Conservation (phyloP, 345 rosid genomes). For the Corchorus capsularis region DNA sequence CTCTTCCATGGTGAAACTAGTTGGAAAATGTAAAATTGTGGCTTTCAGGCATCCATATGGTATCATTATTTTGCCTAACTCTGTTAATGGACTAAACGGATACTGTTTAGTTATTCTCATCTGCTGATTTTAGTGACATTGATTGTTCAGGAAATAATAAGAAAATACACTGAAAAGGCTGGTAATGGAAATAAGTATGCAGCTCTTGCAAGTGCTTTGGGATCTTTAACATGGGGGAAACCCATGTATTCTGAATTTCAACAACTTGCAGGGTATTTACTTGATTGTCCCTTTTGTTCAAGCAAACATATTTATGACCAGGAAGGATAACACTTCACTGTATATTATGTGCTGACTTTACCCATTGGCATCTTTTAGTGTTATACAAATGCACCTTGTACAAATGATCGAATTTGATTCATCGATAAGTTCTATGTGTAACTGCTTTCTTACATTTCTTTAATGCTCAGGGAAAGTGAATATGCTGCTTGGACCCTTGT, state of each 20-base stretch:
- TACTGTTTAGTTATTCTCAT: neutral
- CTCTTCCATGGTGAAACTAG: too few species aligned
- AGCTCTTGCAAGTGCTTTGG: conserved; percentile 80
- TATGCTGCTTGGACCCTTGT: conserved; percentile 93
- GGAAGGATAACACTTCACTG: neutral
- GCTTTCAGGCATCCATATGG: neutral
- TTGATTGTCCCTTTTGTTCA: conserved; percentile 1
- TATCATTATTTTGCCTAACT: neutral
- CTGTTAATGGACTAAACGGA: neutral
- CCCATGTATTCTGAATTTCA: conserved; percentile 75
- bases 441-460: neutral
- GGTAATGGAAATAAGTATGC: conserved; percentile 65
- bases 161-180: conserved; percentile 56
- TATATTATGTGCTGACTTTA: neutral
- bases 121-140: neutral
- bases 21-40: neutral
- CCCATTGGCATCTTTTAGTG: neutral
- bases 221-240: conserved; percentile 78
- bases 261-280: conserved; percentile 69
- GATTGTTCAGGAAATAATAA: conserved; percentile 67
- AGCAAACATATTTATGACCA: neutral
- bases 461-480: conserved; percentile 71
- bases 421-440: neutral
- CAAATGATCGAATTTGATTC: neutral
- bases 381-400: neutral